Evolutionary conservation across 208 protist genomes (phyloP).

Genomic region (Phytomonas sp.): DNA sequence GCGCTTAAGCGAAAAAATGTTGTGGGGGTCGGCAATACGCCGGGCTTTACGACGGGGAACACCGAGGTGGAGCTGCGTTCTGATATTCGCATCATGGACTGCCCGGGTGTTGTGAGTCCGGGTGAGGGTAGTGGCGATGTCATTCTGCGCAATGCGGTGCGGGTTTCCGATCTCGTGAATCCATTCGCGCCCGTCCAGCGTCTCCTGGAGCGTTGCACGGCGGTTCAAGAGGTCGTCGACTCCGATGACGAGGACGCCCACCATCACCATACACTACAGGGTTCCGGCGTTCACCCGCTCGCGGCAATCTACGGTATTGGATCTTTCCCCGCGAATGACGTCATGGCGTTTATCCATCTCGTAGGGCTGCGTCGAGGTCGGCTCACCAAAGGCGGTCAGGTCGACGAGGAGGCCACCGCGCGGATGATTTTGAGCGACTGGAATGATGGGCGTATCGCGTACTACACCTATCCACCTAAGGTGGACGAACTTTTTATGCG

Average conservation of each 20-base stretch:
- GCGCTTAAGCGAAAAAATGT: slow-evolving; percentile 93
- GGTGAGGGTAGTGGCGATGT: slow-evolving; percentile 86
- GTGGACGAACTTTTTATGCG: slow-evolving; percentile 43
- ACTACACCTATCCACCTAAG: slow-evolving; percentile 92
- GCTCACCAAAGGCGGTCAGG: slow-evolving; percentile 73
- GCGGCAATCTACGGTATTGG: slow-evolving; percentile 80
- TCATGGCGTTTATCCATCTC: slow-evolving; percentile 78
- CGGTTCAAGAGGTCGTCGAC: slow-evolving; percentile 13
- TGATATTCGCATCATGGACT: slow-evolving; percentile 95
- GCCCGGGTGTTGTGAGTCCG: slow-evolving; percentile 93
- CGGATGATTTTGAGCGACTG: slow-evolving; percentile 93
- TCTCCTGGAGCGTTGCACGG: slow-evolving; percentile 84
- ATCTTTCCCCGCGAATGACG: slow-evolving; percentile 50
- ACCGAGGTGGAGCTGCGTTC: slow-evolving; percentile 95
- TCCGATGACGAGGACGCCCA: slow-evolving; percentile 24
- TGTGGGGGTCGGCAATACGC: slow-evolving; percentile 86
- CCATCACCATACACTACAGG: slow-evolving; percentile 13
- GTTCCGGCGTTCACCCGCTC: slow-evolving; percentile 49
- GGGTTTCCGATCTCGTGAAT: slow-evolving; percentile 91
- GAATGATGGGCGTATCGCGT: slow-evolving; percentile 93
- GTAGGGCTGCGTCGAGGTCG: slow-evolving; percentile 78
- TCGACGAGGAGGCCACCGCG: slow-evolving; percentile 89
- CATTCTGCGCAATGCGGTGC: slow-evolving; percentile 93
- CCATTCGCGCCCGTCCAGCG: slow-evolving; percentile 85
- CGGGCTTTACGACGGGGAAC: slow-evolving; percentile 92